A percentile compares a stretch with the other conserved stretches of the same genome.
phyloP scores from a whole-genome alignment of 2,329 filamentous ascomycete species.

The Xylaria sp. region DNA sequence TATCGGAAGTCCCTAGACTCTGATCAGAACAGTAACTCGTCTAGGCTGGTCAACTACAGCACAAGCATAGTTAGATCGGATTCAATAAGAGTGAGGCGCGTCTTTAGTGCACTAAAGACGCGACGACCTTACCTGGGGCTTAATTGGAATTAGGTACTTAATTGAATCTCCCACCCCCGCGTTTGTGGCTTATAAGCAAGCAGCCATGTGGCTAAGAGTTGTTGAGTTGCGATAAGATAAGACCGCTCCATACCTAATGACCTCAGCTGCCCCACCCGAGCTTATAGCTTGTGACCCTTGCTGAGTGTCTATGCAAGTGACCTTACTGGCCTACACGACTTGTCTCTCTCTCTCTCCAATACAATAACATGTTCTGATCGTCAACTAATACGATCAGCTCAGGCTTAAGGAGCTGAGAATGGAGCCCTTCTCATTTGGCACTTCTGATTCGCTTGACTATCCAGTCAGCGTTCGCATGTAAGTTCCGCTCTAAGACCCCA shows the following conservation, averaged over 20 bases:
- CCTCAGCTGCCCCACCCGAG: constrained; percentile 25
- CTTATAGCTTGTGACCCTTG: constrained; percentile 1
- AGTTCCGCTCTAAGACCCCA: constrained; percentile 38
- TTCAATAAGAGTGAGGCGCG: constrained; percentile 33
- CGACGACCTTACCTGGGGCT: constrained; percentile 11
- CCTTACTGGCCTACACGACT: neutral
- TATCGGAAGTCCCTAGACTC: neutral
- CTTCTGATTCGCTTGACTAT: constrained; percentile 83
- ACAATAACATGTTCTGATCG: constrained; percentile 12
- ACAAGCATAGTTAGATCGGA: neutral
- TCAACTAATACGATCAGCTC: constrained; percentile 19
- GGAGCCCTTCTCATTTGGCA: constrained; percentile 97
- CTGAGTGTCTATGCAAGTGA: neutral
- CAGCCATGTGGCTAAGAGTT: constrained; percentile 11
- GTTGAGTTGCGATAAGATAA: neutral
- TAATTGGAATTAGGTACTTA: constrained; percentile 25
- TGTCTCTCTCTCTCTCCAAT: neutral
- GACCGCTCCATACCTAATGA: constrained; percentile 1
- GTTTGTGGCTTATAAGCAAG: constrained; percentile 13
- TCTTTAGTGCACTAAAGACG: constrained; percentile 26
- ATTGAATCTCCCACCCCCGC: constrained; percentile 2
- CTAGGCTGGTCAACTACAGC: neutral
- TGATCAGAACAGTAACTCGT: neutral
- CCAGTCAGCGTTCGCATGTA: constrained; percentile 75
- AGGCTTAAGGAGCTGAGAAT: constrained; percentile 57